Conservation (phyloP, 1,139 yeast species). For the Protomyces pachydermus region DNA sequence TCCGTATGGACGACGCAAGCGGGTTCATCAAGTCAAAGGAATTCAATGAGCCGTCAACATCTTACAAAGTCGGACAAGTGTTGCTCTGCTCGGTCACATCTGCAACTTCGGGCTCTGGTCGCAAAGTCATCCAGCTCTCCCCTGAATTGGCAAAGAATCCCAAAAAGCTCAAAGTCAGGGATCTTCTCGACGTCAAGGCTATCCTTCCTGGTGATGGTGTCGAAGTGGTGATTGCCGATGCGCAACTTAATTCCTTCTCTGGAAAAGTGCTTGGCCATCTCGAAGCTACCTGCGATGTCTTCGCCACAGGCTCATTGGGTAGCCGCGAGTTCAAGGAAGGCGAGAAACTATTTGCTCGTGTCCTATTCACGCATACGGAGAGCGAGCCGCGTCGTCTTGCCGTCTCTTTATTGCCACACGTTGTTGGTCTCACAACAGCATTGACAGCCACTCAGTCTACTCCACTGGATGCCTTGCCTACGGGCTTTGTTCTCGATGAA, state of each 20-base stretch:
- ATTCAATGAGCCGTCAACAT: slow-evolving; percentile 27
- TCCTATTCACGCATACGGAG: slow-evolving; percentile 53
- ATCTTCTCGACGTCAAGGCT: slow-evolving; percentile 68
- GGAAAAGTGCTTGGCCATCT: slow-evolving; percentile 68
- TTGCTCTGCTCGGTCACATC: slow-evolving; percentile 38
- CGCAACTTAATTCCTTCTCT: slow-evolving; percentile 56
- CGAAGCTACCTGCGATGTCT: slow-evolving; percentile 62
- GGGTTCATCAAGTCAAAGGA: slow-evolving; percentile 66
- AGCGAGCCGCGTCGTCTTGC: slow-evolving; percentile 52
- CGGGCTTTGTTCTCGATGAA: slow-evolving; percentile 65
- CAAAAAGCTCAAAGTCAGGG: slow-evolving; percentile 42
- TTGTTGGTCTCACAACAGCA: slow-evolving; percentile 36
- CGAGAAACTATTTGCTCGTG: slow-evolving; percentile 60
- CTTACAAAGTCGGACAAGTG: slow-evolving; percentile 46
- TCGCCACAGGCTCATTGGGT: slow-evolving; percentile 55
- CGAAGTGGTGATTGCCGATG: slow-evolving; percentile 63
- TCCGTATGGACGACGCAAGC: slow-evolving; percentile 54
- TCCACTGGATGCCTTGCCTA: slow-evolving; percentile 65
- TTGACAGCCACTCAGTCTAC: slow-evolving; percentile 35
- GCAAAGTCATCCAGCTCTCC: slow-evolving; percentile 61
- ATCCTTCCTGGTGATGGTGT: slow-evolving; percentile 79
- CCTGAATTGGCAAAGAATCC: slow-evolving; percentile 44
- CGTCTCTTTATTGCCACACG: slow-evolving; percentile 59
- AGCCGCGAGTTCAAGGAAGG: slow-evolving; percentile 65
- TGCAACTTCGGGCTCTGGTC: slow-evolving; percentile 39